Percentiles rank a stretch among this genome's conserved stretches.
Conservation (phyloP, 1,139 yeast species). For the Pneumocystis canis region DNA sequence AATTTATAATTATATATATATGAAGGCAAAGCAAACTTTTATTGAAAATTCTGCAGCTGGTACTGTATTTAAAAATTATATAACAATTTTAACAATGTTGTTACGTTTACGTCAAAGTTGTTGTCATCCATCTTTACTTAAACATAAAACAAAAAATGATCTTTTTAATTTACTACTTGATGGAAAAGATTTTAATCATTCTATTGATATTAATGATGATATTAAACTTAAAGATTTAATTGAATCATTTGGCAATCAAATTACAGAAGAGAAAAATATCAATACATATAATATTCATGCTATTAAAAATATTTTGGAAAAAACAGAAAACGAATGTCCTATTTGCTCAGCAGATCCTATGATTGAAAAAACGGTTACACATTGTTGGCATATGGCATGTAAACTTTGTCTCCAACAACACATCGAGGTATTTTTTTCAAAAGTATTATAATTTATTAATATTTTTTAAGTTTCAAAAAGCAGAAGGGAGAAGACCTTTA, state of each 20-base stretch:
- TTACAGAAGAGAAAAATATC: constrained; percentile 15
- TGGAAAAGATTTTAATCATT: constrained; percentile 1
- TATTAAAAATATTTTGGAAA: constrained; percentile 23
- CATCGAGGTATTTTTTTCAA: constrained; percentile 25
- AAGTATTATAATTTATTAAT: neutral
- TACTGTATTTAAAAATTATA: constrained; percentile 54
- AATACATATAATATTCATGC: constrained; percentile 27
- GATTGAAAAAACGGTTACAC: constrained; percentile 49
- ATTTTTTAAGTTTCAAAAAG: constrained; percentile 20
- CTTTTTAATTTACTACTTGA: constrained; percentile 7
- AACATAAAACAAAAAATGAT: constrained; percentile 12
- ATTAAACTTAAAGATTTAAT: constrained; percentile 19
- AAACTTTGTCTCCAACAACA: constrained; percentile 60
- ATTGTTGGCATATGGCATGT: constrained; percentile 74
- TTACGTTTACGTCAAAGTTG: constrained; percentile 75
- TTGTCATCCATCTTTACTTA: constrained; percentile 48
- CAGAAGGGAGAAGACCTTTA: constrained; percentile 22
- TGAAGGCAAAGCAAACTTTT: constrained; percentile 55
- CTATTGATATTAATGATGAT: constrained; percentile 15
- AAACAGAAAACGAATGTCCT: constrained; percentile 58
- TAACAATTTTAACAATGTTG: constrained; percentile 71
- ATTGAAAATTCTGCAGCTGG: constrained; percentile 50
- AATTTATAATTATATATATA: constrained; percentile 56
- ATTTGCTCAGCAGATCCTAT: constrained; percentile 60
- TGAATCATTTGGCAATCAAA: constrained; percentile 14